These are phyloP conservation scores for Dissoconium aciculare DNA, from an alignment of 2,329 filamentous ascomycete species.

Conservation along the genomic window DNA sequence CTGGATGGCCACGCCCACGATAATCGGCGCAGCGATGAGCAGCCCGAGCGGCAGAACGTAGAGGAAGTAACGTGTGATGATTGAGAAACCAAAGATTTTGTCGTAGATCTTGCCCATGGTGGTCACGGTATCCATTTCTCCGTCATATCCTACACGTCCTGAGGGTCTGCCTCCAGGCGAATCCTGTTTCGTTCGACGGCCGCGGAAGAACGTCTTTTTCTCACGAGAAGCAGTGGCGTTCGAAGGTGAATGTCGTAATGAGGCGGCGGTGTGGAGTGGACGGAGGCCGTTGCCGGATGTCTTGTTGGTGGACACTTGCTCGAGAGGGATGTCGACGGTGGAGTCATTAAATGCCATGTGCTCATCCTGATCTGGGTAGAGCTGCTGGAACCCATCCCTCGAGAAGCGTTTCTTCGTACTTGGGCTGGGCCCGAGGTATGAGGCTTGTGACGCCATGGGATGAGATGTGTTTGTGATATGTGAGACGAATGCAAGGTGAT, in stretches of 20 bases:
- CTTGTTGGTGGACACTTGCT: slow-evolving; percentile 36
- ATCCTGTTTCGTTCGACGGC: slow-evolving; percentile 22
- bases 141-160: slow-evolving; percentile 23
- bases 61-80: slow-evolving; percentile 48
- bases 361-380: slow-evolving; percentile 11
- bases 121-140: slow-evolving; percentile 42
- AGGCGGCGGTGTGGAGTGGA: slow-evolving; percentile 25
- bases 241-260: slow-evolving; percentile 13
- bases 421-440: slow-evolving; percentile 7
- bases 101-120: slow-evolving; percentile 46
- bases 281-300: slow-evolving; percentile 29
- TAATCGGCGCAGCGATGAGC: slow-evolving; percentile 47
- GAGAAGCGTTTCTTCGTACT: slow-evolving; percentile 16
- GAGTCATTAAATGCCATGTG: slow-evolving; percentile 30
- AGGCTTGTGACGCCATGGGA: slow-evolving; percentile 10
- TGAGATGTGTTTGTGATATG: neutral
- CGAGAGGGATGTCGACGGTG: slow-evolving; percentile 48
- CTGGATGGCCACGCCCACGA: slow-evolving; percentile 42
- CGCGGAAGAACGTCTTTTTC: slow-evolving; percentile 25
- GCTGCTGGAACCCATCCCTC: slow-evolving; percentile 18
- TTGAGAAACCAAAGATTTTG: slow-evolving; percentile 46
- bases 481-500: neutral
- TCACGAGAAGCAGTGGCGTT: slow-evolving; percentile 23
- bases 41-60: slow-evolving; percentile 45
- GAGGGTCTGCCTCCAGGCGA: slow-evolving; percentile 14